Conservation (phyloP, 768 basidiomycete species). For the Plicaturopsis crispa region DNA sequence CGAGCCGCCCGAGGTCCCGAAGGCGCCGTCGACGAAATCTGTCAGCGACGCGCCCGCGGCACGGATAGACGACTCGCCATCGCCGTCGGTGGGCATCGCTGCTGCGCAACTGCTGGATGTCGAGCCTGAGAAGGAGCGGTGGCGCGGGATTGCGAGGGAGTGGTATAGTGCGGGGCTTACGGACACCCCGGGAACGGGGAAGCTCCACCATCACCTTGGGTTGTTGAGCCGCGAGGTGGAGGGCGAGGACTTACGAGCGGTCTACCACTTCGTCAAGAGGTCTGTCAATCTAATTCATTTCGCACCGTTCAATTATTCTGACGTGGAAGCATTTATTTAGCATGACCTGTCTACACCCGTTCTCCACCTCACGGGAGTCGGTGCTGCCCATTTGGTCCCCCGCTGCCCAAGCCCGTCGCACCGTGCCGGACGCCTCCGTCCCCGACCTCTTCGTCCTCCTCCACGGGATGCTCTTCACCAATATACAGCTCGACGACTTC, state of each 20-base stretch:
- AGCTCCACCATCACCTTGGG: conserved; percentile 91
- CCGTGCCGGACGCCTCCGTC: conserved; percentile 63
- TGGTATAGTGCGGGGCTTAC: conserved; percentile 89
- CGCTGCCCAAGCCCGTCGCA: conserved; percentile 50
- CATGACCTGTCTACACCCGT: conserved; percentile 85
- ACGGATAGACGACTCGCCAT: conserved; percentile 56
- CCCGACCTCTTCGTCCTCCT: conserved; percentile 85
- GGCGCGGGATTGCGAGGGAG: conserved; percentile 82
- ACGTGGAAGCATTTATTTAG: conserved; percentile 30
- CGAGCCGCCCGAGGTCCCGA: conserved; percentile 9
- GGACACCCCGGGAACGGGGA: conserved; percentile 86
- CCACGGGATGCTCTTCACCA: conserved; percentile 97
- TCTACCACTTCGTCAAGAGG: conserved; percentile 97
- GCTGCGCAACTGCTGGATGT: conserved; percentile 80
- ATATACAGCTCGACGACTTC: conserved; percentile 92
- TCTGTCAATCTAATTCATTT: conserved; percentile 25
- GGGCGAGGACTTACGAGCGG: conserved; percentile 71
- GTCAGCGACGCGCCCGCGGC: conserved; percentile 43
- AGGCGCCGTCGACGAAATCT: conserved; percentile 26
- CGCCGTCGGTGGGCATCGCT: conserved; percentile 76
- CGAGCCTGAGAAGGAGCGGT: conserved; percentile 87
- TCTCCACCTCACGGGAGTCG: conserved; percentile 82
- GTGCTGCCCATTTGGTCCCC: conserved; percentile 84
- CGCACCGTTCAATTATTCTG: conserved; percentile 4
- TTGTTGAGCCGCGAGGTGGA: conserved; percentile 79